phyloP scores from a whole-genome alignment of 2,329 filamentous ascomycete genomes.

The Kalaharituber pfeilii region DNA sequence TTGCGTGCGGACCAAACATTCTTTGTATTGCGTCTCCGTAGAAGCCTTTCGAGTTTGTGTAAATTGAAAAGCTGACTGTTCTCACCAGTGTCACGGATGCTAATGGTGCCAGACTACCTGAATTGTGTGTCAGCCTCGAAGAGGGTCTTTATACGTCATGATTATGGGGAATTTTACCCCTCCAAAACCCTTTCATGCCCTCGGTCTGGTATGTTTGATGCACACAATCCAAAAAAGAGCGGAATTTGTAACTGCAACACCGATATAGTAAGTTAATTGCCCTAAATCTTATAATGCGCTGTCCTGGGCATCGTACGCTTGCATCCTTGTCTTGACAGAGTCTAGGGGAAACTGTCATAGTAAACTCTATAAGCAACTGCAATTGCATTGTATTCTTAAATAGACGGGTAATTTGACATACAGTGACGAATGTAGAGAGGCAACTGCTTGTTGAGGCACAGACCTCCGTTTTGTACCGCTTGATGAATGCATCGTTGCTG shows the following conservation, averaged over 20 bases:
- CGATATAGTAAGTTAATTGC: neutral
- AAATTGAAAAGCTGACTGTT: slow-evolving; percentile 63
- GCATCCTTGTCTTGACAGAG: slow-evolving; percentile 79
- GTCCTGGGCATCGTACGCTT: slow-evolving; percentile 36
- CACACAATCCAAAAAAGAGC: slow-evolving; percentile 56
- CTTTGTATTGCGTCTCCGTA: slow-evolving; percentile 13
- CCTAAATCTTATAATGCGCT: neutral
- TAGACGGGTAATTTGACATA: too few species aligned
- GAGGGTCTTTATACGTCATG: too few species aligned
- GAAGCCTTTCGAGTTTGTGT: slow-evolving; percentile 33
- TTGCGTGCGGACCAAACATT: slow-evolving; percentile 10
- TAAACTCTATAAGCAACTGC: slow-evolving; percentile 15
- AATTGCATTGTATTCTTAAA: too few species aligned
- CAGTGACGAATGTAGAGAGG: slow-evolving; percentile 58
- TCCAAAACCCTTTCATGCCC: slow-evolving; percentile 59
- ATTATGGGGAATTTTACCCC: too few species aligned
- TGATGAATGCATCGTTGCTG: neutral
- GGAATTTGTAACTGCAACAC: slow-evolving; percentile 45
- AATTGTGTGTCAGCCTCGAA: too few species aligned
- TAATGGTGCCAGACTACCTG: slow-evolving; percentile 64
- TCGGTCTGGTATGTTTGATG: slow-evolving; percentile 58
- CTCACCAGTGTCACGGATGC: slow-evolving; percentile 60
- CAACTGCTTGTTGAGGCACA: slow-evolving; percentile 61
- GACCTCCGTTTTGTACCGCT: slow-evolving; percentile 33
- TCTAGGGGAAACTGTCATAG: slow-evolving; percentile 54